Base-by-base conservation (phyloP, 2,329 filamentous ascomycete species). In the Colletotrichum aenigma region DNA sequence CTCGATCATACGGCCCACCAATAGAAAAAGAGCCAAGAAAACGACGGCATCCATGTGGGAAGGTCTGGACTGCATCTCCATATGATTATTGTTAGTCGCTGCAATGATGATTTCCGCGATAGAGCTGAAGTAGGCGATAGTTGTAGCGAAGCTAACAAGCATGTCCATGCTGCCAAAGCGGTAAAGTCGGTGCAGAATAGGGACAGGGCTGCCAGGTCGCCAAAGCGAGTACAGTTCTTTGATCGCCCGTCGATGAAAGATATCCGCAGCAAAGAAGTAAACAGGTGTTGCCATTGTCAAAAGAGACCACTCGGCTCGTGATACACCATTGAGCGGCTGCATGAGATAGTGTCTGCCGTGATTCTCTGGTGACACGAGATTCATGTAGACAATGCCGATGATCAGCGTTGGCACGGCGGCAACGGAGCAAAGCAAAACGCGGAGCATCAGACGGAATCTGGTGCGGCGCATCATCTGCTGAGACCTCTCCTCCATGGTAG, bases 81-180 rank as follows among this genome's bases (percentile, higher is more conserved):
- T 77, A 4, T 81, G 81, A 10, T 86, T 10, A 52, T 1, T 80
- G n/a, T 84, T 81, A 4, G 87, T 87, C 6, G 88, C 90, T 0
- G 84, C 85, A 6, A 92, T 91, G 67, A 95, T 93, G 81, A 98
- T 89, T 77, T 97, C 93, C 16, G 92, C 93, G 28, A 98, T 86
- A 0, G 95, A 98, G 1, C 95, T 93, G 77, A 97, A 87, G 82
- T 98, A 98, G 3, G 96, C 96, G 75, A 98, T 95, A 3, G 92
- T 94, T 0, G 96, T 98, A 6, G 96, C 96, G 3, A 98, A 89
- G 9, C 94, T 97, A 84, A 98, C 96, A 76, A 98, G 90, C 87
- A 97, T 94, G 82, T 98, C 97, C 96, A 98, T 98, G 86, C 96
- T 98, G 8, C 96, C 96, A 80, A 98, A 98, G 16, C 94, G 93